Percentiles rank a stretch among this genome's conserved stretches.
Evolutionary conservation across 352 stramenopile genomes (phyloP).

Genomic region (Phytopythium helicoides): DNA sequence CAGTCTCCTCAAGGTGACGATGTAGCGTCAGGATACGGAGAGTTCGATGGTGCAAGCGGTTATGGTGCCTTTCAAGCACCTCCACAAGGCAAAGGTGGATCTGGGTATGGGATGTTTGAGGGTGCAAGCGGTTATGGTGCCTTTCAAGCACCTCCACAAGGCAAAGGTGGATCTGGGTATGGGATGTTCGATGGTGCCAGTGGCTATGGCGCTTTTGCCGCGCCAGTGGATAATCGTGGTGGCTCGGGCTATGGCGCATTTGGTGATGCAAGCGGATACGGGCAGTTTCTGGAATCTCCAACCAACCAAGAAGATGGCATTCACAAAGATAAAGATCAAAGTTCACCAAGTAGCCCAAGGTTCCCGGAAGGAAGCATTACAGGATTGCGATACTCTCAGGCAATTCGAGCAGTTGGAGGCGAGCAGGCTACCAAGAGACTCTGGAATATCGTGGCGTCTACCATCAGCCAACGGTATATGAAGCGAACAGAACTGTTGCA

Average conservation of each 20-base stretch:
- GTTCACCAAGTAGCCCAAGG: not conserved
- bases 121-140: conserved; percentile 31
- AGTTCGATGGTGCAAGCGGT: conserved; percentile 28
- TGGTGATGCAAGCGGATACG: conserved; percentile 33
- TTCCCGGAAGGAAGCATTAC: conserved; percentile 2
- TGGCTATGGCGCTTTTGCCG: conserved; percentile 26
- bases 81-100: conserved; percentile 7
- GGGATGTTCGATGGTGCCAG: conserved; percentile 32
- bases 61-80: conserved; percentile 25
- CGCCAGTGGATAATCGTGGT: conserved; percentile 3
- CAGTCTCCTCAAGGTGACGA: conserved; percentile 1
- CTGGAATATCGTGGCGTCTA: conserved; percentile 30
- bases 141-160: conserved; percentile 11
- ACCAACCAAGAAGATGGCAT: too few relatives aligned
- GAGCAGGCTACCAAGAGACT: conserved; percentile 25
- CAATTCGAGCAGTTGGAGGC: conserved; percentile 30
- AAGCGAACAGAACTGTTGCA: conserved; percentile 52
- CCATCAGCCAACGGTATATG: conserved; percentile 36
- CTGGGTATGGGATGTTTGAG: conserved; percentile 33
- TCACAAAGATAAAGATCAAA: conserved; percentile 2
- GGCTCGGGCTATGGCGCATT: conserved; percentile 30
- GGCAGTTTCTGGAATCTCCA: conserved; percentile 15
- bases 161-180: conserved; percentile 20
- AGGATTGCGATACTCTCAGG: conserved; percentile 38
- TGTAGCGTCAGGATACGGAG: conserved; percentile 25